Evolutionary conservation across 2,329 filamentous ascomycete genomes (phyloP), one percentile per base, ranked within the genome.

Genomic region (Stemphylium vesicarium): DNA sequence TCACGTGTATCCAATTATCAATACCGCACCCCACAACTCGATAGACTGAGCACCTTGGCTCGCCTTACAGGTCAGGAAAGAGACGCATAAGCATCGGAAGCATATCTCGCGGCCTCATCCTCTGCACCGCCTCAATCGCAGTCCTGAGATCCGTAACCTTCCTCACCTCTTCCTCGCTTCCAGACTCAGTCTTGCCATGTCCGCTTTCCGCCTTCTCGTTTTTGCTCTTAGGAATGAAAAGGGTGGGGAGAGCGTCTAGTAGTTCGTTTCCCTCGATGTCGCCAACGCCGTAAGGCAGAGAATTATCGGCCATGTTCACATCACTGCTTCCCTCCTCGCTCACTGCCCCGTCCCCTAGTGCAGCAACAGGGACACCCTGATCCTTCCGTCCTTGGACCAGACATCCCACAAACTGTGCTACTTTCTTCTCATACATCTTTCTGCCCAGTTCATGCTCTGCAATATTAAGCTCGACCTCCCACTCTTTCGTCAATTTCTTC

Each of bases 321-420:
- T 32, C 11, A 11, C 22, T 49, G 15, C 42, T 46, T 12, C 10
- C 33, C 43, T 32, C 20, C 11, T 35, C 22, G 8, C 35, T 12
- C 22, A 12, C 18, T 13, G 13, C 22, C 20, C 38, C 15, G 1
- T 26, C 7, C 18, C 7, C 20, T 26, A 8, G 24, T 20, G 15
- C 22, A 16, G 12, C 45, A 11, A 8, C 24, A 47, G 33, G 9
- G 24, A 51, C 38, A 15, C 32, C 39, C 53, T 60, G 45, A 26
- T 59, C 43, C 39, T 37, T 57, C n/a, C 45, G 26, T 5, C 57
- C 57, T 4, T 60, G 55, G 20, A 69, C 32, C 32, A 66, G 20
- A 15, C 53, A 51, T 20, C 62, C 62, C 8, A 65, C 55, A 37
- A 65, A 67, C 41, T 42, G 55, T 20, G 35, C 61, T 10, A 65